Conservation (phyloP, 805 yeast species). For the Kuraishia hungarica region DNA sequence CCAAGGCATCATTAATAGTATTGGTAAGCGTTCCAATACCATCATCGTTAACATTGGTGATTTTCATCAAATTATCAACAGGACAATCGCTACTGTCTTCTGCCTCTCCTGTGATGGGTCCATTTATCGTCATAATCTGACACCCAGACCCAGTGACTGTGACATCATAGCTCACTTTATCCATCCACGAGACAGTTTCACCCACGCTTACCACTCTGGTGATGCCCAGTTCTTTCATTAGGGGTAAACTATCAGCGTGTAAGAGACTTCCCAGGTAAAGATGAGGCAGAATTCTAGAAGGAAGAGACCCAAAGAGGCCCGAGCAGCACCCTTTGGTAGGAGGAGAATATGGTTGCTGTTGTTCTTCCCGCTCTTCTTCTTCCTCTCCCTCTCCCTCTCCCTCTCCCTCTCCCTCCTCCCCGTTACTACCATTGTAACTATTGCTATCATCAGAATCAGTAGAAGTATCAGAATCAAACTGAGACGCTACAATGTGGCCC, state of each 20-base stretch:
- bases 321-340: not conserved
- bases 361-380: not conserved
- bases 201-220: conserved; percentile 80
- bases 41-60: conserved; percentile 79
- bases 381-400: not conserved
- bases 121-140: conserved; percentile 17
- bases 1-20: conserved; percentile 54
- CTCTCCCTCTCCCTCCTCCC: not conserved
- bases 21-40: conserved; percentile 73
- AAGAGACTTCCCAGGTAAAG: conserved; percentile 75
- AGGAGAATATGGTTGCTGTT: not conserved
- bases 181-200: conserved; percentile 63
- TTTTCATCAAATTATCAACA: conserved; percentile 45
- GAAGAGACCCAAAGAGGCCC: conserved; percentile 50
- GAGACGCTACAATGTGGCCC: not conserved
- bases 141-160: conserved; percentile 18
- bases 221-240: conserved; percentile 61
- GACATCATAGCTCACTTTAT: conserved; percentile 11
- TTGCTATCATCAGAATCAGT: not conserved
- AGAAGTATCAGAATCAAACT: not conserved
- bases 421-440: not conserved
- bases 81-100: conserved; percentile 11
- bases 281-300: conserved; percentile 78
- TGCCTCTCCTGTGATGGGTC: conserved; percentile 8
- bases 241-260: conserved; percentile 68